A percentile compares a stretch with the other conserved stretches of the same genome.
Evolutionary conservation across 2,329 filamentous ascomycete genomes (phyloP).

Genomic region (Arthroderma sp.): DNA sequence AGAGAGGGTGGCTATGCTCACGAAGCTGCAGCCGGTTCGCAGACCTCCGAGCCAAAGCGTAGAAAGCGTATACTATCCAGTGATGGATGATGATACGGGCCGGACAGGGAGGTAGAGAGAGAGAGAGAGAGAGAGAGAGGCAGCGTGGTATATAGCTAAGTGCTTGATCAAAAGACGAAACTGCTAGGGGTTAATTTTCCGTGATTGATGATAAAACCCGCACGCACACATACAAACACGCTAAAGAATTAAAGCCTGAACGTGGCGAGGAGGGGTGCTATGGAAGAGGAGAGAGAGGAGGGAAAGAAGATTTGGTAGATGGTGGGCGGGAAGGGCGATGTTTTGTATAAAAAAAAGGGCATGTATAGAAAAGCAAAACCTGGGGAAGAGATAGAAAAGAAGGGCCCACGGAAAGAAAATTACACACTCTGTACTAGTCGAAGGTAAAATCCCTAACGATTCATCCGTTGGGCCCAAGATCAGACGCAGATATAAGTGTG

Average conservation of each 20-base stretch:
- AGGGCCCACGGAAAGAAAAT: neutral
- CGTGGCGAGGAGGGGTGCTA: neutral
- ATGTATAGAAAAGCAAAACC: neutral
- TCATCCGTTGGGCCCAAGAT: neutral
- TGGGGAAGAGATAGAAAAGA: neutral
- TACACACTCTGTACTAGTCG: neutral
- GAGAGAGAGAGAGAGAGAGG: neutral
- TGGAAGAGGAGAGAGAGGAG: neutral
- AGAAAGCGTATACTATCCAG: neutral
- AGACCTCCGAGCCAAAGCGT: neutral
- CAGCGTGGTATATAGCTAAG: neutral
- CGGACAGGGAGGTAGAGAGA: neutral
- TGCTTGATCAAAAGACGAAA: neutral
- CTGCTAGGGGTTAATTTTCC: neutral
- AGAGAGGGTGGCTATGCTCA: neutral
- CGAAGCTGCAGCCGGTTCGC: neutral
- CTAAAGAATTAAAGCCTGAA: neutral
- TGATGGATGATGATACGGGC: no score
- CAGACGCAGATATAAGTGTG: constrained; percentile 3
- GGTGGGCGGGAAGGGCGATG: neutral
- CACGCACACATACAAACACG: neutral
- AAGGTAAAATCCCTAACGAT: neutral
- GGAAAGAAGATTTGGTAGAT: neutral
- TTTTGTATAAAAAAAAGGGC: neutral
- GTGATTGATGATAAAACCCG: neutral